Percentiles rank a stretch among this genome's conserved stretches.
Conservation (phyloP, 805 yeast species). For the Tetrapisispora fleetii region DNA sequence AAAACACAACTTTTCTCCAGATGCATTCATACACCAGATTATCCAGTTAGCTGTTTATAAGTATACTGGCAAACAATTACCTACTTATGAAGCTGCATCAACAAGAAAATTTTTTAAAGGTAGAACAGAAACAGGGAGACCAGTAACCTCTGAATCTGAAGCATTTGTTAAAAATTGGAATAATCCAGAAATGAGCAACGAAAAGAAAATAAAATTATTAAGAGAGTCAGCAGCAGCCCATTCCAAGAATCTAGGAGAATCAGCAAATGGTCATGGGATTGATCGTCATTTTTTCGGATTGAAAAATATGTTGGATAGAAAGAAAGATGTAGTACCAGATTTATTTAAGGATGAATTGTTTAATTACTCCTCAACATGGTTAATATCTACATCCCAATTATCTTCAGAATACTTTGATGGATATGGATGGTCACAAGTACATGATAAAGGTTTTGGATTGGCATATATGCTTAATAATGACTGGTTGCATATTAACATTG, state of each 20-base stretch:
- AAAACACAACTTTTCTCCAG: slow-evolving; percentile 79
- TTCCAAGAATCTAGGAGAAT: slow-evolving; percentile 59
- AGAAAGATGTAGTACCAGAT: slow-evolving; percentile 52
- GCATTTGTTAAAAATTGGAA: slow-evolving; percentile 70
- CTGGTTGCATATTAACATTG: slow-evolving; percentile 77
- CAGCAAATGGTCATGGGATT: slow-evolving; percentile 79
- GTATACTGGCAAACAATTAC: slow-evolving; percentile 66
- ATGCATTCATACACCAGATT: slow-evolving; percentile 83
- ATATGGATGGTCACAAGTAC: slow-evolving; percentile 94
- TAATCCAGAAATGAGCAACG: slow-evolving; percentile 35
- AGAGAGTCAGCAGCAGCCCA: slow-evolving; percentile 68
- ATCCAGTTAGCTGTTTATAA: slow-evolving; percentile 87
- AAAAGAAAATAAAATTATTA: slow-evolving; percentile 56
- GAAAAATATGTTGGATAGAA: slow-evolving; percentile 49
- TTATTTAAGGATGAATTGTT: slow-evolving; percentile 70
- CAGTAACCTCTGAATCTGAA: slow-evolving; percentile 64
- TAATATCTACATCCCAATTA: slow-evolving; percentile 78
- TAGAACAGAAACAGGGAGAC: slow-evolving; percentile 87
- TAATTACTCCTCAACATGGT: slow-evolving; percentile 75
- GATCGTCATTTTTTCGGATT: slow-evolving; percentile 92
- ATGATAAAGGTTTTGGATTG: slow-evolving; percentile 86
- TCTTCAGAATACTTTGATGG: slow-evolving; percentile 79
- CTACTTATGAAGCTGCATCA: slow-evolving; percentile 94
- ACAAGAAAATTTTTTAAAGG: slow-evolving; percentile 84
- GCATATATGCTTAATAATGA: slow-evolving; percentile 88